phyloP scores from a whole-genome alignment of 2,329 filamentous ascomycete genomes.

The Colletotrichum sp. region DNA sequence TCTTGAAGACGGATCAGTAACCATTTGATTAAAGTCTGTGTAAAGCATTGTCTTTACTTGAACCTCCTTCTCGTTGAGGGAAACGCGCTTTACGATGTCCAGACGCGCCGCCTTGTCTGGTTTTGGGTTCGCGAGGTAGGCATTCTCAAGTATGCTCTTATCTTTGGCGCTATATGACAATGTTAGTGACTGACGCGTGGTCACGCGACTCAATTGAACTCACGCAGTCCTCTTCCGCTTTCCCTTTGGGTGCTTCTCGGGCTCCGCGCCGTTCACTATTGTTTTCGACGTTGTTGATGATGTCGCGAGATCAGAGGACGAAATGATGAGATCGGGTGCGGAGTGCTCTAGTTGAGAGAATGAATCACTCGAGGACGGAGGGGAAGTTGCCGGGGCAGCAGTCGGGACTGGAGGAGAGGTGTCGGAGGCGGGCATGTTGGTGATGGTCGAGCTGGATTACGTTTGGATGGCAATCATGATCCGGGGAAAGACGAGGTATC shows the following conservation, averaged over 20 bases:
- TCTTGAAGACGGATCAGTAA: conserved; percentile 57
- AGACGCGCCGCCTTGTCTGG: conserved; percentile 89
- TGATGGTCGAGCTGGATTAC: background rate
- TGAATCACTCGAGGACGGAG: conserved; percentile 1
- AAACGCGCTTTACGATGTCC: conserved; percentile 83
- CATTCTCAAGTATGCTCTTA: conserved; percentile 85
- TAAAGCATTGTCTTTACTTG: conserved; percentile 65
- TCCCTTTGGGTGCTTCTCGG: conserved; percentile 59
- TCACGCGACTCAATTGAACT: conserved; percentile 29
- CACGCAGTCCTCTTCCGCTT: conserved; percentile 71
- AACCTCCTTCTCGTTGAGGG: conserved; percentile 93
- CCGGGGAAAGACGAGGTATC: background rate
- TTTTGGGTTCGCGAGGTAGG: conserved; percentile 85
- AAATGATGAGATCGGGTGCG: background rate
- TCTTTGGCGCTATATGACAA: conserved; percentile 74
- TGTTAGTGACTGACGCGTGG: background rate
- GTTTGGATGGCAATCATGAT: background rate
- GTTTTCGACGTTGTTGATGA: background rate
- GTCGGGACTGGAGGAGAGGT: background rate
- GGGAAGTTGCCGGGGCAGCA: background rate
- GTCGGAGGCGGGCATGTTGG: conserved; percentile 9
- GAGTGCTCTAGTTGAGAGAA: background rate
- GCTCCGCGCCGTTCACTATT: conserved; percentile 22
- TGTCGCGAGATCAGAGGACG: background rate
- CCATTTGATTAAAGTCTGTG: background rate